These are phyloP conservation scores for Circinella minor DNA, from an alignment of 371 early-diverging fungal genomes.

Conservation along the genomic window DNA sequence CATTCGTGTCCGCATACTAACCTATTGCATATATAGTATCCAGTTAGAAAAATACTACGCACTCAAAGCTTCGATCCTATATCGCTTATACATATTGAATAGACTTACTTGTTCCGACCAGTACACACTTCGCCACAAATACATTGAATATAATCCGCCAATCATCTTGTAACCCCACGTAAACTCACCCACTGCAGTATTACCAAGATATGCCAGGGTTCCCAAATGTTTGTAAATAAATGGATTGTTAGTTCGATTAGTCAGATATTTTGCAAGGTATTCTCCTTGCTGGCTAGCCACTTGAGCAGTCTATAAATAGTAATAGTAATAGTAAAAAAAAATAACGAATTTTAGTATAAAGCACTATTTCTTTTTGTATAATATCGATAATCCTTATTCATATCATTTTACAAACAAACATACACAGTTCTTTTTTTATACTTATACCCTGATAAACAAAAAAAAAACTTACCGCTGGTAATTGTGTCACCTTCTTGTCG, in stretches of 20 bases:
- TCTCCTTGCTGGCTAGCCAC: constrained; percentile 87
- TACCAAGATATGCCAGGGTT: constrained; percentile 83
- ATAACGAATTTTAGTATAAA: background rate
- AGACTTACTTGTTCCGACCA: constrained; percentile 61
- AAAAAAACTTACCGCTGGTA: constrained; percentile 69
- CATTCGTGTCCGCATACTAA: constrained; percentile 48
- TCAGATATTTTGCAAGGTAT: constrained; percentile 67
- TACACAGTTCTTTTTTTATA: background rate
- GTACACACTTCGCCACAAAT: constrained; percentile 72
- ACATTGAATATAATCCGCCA: constrained; percentile 65
- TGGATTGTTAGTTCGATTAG: constrained; percentile 37
- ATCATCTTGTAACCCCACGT: constrained; percentile 59
- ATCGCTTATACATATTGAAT: background rate
- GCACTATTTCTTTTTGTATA: background rate
- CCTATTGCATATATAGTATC: constrained; percentile 5
- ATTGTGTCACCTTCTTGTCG: constrained; percentile 68
- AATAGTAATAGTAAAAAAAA: no score
- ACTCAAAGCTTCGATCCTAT: background rate
- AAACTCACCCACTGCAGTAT: constrained; percentile 73
- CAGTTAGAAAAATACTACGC: no score
- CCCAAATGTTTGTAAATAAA: constrained; percentile 80
- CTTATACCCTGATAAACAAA: background rate
- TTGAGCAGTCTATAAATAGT: constrained; percentile 74
- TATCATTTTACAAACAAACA: no score
- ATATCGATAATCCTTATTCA: no score